A percentile compares a stretch with the other conserved stretches of the same genome.
Conservation (phyloP, 1,284 basidiomycete genomes). For the Ustilago cynodontis region DNA sequence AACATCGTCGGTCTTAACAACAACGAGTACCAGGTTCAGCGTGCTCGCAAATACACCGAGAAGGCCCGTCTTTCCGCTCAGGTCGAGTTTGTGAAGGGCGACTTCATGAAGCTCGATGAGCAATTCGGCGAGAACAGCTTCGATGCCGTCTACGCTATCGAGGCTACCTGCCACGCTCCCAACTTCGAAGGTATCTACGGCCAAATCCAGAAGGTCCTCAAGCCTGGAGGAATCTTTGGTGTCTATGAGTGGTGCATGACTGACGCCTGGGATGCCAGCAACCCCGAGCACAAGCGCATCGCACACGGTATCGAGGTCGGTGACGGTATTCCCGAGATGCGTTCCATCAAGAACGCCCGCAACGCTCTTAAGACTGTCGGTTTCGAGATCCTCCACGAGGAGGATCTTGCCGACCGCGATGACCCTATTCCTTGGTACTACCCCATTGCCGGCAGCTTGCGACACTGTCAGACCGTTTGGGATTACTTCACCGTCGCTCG, state of each 20-base stretch:
- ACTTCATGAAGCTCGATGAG: slow-evolving; percentile 94
- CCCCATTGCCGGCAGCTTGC: slow-evolving; percentile 91
- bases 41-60: slow-evolving; percentile 86
- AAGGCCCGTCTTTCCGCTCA: slow-evolving; percentile 82
- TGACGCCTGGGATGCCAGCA: slow-evolving; percentile 88
- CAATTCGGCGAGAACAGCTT: slow-evolving; percentile 94
- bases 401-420: slow-evolving; percentile 87
- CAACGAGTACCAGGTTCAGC: slow-evolving; percentile 93
- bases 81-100: slow-evolving; percentile 76
- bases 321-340: slow-evolving; percentile 98
- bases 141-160: slow-evolving; percentile 98
- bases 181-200: slow-evolving; percentile 95
- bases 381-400: slow-evolving; percentile 89
- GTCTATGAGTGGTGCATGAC: slow-evolving; percentile 99
- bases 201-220: slow-evolving; percentile 92
- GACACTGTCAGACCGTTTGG: slow-evolving; percentile 92
- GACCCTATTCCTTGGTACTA: slow-evolving; percentile 94
- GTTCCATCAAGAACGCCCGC: slow-evolving; percentile 80
- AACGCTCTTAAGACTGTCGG: slow-evolving; percentile 86
- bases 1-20: slow-evolving; percentile 93
- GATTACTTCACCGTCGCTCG: slow-evolving; percentile 74
- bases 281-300: slow-evolving; percentile 88
- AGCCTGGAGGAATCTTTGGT: slow-evolving; percentile 96
- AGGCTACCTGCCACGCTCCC: slow-evolving; percentile 96
- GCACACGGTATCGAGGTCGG: slow-evolving; percentile 83